Evolutionary conservation across 495 filamentous ascomycete species (phyloP).

Genomic region (Penicillium steckii): DNA sequence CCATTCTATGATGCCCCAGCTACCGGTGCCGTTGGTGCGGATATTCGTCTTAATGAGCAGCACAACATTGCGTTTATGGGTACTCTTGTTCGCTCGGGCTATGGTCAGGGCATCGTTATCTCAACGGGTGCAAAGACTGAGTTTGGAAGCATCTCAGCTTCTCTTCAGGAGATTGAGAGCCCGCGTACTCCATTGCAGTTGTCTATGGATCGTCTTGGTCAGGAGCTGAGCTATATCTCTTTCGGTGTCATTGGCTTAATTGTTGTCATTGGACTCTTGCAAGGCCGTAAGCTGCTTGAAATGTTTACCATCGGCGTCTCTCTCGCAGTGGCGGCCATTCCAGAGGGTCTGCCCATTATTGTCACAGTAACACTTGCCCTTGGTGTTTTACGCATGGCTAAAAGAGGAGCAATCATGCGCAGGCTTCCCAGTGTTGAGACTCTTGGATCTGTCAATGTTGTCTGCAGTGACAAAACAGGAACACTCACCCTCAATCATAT

Average conservation of each 20-base stretch:
- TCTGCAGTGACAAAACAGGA: conserved; percentile 98
- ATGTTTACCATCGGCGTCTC: conserved; percentile 99
- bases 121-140: conserved; percentile 89
- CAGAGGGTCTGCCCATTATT: conserved; percentile 95
- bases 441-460: conserved; percentile 95
- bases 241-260: conserved; percentile 94
- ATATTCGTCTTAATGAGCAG: conserved; percentile 64
- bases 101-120: conserved; percentile 94
- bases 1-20: conserved; percentile 61
- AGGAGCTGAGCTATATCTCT: conserved; percentile 92
- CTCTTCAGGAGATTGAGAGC: conserved; percentile 89
- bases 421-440: conserved; percentile 96
- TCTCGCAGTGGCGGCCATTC: conserved; percentile 93
- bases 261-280: conserved; percentile 80
- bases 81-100: conserved; percentile 91
- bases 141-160: conserved; percentile 94
- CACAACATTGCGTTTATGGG: conserved; percentile 97
- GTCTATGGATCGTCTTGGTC: conserved; percentile 94
- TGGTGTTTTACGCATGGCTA: conserved; percentile 93
- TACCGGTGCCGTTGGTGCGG: conserved; percentile 60
- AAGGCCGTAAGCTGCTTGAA: conserved; percentile 85
- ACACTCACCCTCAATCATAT: conserved; percentile 97
- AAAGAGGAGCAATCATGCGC: conserved; percentile 88
- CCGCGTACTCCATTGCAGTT: conserved; percentile 90
- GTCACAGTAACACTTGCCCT: conserved; percentile 95